These are phyloP conservation scores for Arachis monticola DNA, from an alignment of 331 rosid species.

Conservation along the genomic window DNA sequence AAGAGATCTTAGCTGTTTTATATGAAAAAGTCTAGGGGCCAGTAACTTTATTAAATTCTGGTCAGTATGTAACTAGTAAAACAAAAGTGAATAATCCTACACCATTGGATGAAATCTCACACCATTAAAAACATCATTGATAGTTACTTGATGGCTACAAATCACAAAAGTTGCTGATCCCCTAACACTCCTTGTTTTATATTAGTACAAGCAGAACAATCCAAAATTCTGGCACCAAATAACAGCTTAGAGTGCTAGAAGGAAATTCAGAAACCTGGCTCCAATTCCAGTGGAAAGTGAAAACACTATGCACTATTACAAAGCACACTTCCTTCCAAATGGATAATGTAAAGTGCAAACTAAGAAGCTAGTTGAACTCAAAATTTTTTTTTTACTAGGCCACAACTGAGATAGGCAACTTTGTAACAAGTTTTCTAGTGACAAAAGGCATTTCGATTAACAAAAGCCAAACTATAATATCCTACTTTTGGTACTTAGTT, in stretches of 20 bases:
- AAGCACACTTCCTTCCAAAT: not conserved
- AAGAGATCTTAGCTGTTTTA: too few relatives aligned
- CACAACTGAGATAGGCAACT: not conserved
- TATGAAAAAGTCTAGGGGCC: too few relatives aligned
- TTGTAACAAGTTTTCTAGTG: not conserved
- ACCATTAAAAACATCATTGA: too few relatives aligned
- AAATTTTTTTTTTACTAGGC: not conserved
- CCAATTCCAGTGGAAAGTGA: not conserved
- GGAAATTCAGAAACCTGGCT: conserved; percentile 17
- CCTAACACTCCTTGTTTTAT: too few relatives aligned
- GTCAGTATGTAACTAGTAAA: too few relatives aligned
- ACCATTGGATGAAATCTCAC: too few relatives aligned
- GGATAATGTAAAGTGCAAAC: not conserved
- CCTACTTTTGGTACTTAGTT: not conserved
- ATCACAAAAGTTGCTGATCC: too few relatives aligned
- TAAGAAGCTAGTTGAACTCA: not conserved
- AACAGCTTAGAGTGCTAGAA: not conserved
- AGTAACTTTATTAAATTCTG: too few relatives aligned
- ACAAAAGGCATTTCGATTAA: not conserved
- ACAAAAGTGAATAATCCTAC: too few relatives aligned
- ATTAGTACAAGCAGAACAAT: not conserved
- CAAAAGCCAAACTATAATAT: not conserved
- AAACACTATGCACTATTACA: conserved; percentile 3
- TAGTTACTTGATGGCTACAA: too few relatives aligned
- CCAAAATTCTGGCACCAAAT: conserved; percentile 2